Base-by-base conservation (phyloP, 108 stramenopile species). In the Seminavis robusta region DNA sequence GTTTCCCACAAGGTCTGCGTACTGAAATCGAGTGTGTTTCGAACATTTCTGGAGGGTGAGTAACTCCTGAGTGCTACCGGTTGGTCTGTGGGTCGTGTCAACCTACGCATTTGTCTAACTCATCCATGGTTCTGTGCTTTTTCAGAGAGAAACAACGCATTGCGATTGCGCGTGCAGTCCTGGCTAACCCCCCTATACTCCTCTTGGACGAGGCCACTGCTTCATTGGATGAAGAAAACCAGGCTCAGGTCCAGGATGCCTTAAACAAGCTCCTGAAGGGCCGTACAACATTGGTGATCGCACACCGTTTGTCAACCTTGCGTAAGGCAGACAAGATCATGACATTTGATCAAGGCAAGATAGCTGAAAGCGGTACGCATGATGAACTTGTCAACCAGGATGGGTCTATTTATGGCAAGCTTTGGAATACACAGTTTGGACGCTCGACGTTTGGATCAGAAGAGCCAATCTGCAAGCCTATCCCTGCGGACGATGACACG, bases 261-360 rank as follows among this genome's bases (percentile, higher is more conserved):
- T 56, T 95, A 17, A 88, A 95, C 58, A 76, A 84, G 19, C 56
- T 95, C 26, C 52, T 88, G 27, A 56, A 63, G 33, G 83, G 91
- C 42, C 71, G 94, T 1, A 99, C 98, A 25, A 90, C 90, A 4
- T 52, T 98, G 23, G 74, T 97, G 34, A 94, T 98, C 42, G 98
- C 98, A 0, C 98, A 98, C 61, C 78, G 98, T n/a, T 76, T 98
- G 15, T 73, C 83, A 16, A 98, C 98, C 15, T 90, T 97, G 57
- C 74, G 83, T 37, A 79, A 88, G 56, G 95, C 96, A 2, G 92
- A 97, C 55, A 69, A 83, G 32, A 98, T 98, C 68, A 65, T 80
- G 41, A 95, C 97, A n/a, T 60, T 98, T 23, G 52, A 71, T 33
- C 74, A 76, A 17, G 96, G 97, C 1, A 50, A 48, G 29, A 65